Evolutionary conservation across 768 basidiomycete genomes (phyloP), one percentile per base, ranked within the genome.

Genomic region (Gelatoporia subvermispora): DNA sequence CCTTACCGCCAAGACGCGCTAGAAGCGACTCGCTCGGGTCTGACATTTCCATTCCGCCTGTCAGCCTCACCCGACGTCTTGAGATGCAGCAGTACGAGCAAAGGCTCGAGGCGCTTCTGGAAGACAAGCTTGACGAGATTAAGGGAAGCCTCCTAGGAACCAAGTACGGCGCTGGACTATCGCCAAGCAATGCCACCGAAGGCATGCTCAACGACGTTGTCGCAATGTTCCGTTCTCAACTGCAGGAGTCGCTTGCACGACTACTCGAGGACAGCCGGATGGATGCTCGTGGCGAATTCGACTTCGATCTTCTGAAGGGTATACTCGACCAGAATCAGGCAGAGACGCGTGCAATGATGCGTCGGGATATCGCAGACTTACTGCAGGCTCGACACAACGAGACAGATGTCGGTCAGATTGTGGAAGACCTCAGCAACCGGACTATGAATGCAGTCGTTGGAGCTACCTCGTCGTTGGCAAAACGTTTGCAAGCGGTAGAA

Each of bases 241-340:
- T 88, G 9, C 79, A 79, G 47, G 81, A 83, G 35, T 79, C 81
- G 8, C 79, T 82, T 0, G 69, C 71, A 7, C 74, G 75, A 39
- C 73, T 75, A 17, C 52, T 76, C 42, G 83, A 86, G 18, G 81
- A 84, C 47, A 77, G 75, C 51, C 81, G 78, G 56, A 70, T 79
- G 68, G 85, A 88, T 57, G 86, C 84, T 20, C 78, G 80, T 24
- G 86, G 84, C 17, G 88, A 91, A 54, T 66, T 89, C 21, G 88
- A 91, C 65, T 81, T 88, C 61, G 84, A 88, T 59, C 68, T 88
- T 52, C 75, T 92, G 60, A 84, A 77, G 58, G 80, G 81, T 50
- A 70, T 82, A 34, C 70, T 92, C 18, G 79, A 87, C 53, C 77
- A 85, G 55, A 78, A 81, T 11, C 82, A 88, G 31, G 71, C 76